phyloP scores from a whole-genome alignment of 257 asterid species.

The Vinca minor region DNA sequence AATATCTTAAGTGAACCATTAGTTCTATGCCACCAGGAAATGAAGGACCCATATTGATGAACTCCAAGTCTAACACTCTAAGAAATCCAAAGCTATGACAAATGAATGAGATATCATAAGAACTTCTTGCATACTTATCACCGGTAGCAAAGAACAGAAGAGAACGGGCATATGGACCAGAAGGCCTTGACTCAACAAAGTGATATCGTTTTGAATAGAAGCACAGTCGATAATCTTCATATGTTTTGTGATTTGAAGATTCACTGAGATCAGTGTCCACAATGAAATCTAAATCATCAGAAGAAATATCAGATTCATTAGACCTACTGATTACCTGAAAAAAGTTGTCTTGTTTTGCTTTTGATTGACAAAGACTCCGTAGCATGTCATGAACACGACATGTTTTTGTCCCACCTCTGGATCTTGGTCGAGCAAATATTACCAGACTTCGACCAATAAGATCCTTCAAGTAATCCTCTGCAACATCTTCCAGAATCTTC shows the following conservation, averaged over 20 bases:
- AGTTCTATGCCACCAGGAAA: not conserved
- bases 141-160: not conserved
- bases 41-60: too few relatives aligned
- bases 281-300: not conserved
- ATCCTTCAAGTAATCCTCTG: not conserved
- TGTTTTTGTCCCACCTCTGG: slow-evolving; percentile 10
- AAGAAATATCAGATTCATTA: not conserved
- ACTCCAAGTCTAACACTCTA: not conserved
- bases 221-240: not conserved
- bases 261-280: not conserved
- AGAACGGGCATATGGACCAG: not conserved
- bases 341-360: slow-evolving; percentile 4
- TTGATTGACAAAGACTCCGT: not conserved
- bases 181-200: not conserved
- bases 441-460: not conserved
- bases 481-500: not conserved
- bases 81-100: not conserved
- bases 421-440: not conserved
- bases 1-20: not conserved
- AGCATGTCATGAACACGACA: slow-evolving; percentile 15
- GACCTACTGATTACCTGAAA: not conserved
- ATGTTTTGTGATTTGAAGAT: not conserved
- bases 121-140: not conserved
- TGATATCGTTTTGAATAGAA: not conserved
- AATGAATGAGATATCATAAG: not conserved